Conservation (phyloP, 2,329 filamentous ascomycete genomes). For the Colletotrichum viniferum region DNA sequence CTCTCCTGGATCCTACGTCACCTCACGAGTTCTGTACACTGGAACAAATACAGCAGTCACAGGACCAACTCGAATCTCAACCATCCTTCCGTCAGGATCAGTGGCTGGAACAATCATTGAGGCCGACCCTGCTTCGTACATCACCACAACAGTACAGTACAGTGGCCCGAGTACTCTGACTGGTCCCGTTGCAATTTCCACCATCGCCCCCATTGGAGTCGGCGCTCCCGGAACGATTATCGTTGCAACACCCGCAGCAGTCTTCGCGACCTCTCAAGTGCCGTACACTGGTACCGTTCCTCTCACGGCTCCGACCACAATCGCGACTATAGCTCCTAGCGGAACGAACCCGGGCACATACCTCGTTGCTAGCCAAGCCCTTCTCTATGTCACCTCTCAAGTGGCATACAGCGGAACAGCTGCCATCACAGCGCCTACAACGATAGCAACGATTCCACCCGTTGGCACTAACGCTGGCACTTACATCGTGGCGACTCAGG, state of each 20-base stretch:
- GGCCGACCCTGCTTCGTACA: background rate
- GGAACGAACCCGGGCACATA: conserved; percentile 5
- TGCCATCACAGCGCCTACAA: background rate
- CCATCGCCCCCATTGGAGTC: background rate
- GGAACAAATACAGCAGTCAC: conserved; percentile 7
- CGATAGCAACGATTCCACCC: background rate
- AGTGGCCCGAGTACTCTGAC: background rate
- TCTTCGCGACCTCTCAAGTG: background rate
- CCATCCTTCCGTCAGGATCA: conserved; percentile 10
- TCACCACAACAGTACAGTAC: background rate
- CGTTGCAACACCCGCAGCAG: background rate
- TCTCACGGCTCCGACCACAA: background rate
- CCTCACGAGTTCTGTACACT: conserved; percentile 1
- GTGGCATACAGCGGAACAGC: conserved; percentile 1
- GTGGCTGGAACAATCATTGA: background rate
- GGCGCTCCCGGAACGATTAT: conserved; percentile 2
- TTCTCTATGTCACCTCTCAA: background rate
- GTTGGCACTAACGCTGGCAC: conserved; percentile 7
- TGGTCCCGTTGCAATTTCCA: background rate
- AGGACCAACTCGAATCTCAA: background rate
- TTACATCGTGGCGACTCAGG: conserved; percentile 3
- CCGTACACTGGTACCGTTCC: background rate
- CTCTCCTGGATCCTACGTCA: conserved; percentile 10
- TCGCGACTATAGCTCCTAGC: background rate
- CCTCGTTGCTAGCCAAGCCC: background rate